A percentile compares a stretch with the other conserved stretches of the same genome.
Conservation (phyloP, 805 yeast genomes). For the Saccharomycopsis schoenii region DNA sequence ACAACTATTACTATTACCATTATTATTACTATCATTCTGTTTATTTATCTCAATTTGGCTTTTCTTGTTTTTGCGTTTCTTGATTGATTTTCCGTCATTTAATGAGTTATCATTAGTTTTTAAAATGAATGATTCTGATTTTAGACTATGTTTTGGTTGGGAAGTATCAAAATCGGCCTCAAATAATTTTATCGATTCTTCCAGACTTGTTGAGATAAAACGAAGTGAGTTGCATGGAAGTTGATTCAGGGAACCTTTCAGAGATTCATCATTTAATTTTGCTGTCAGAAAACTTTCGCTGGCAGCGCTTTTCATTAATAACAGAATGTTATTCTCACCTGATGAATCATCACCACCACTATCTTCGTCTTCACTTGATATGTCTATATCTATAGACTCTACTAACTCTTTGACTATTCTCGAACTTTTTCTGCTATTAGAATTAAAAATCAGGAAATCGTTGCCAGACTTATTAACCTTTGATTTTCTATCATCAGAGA, state of each 20-base stretch:
- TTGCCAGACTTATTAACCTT: neutral
- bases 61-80: neutral
- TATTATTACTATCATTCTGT: too few relatives aligned
- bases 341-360: neutral
- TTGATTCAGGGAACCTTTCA: neutral
- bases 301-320: neutral
- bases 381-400: neutral
- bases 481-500: neutral
- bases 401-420: neutral
- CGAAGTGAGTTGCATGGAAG: neutral
- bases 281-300: neutral
- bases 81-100: neutral
- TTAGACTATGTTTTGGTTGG: too few relatives aligned
- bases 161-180: neutral
- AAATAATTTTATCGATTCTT: neutral
- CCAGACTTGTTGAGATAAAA: neutral
- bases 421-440: neutral
- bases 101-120: too few relatives aligned
- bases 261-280: neutral
- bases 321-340: neutral
- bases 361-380: neutral
- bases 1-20: too few relatives aligned
- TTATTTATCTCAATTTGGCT: too few relatives aligned
- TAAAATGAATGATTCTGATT: too few relatives aligned
- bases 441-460: neutral